Conservation (phyloP, 257 asterid genomes). For the Orobanche coerulescens region DNA sequence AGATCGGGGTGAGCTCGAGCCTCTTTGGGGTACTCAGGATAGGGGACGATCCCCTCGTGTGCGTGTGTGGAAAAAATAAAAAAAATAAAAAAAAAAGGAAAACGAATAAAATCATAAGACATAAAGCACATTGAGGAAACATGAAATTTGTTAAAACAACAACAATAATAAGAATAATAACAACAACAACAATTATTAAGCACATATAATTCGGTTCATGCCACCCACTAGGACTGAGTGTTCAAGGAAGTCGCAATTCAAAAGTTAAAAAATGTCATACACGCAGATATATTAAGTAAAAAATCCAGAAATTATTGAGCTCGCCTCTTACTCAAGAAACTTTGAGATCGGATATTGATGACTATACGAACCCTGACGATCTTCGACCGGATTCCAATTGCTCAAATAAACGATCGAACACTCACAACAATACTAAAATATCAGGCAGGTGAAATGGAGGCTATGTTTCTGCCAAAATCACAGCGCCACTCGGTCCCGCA, state of each 20-base stretch:
- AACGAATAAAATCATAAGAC: slow-evolving; percentile 14
- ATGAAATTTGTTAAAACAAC: too few relatives aligned
- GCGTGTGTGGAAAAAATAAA: too few relatives aligned
- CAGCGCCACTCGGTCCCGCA: slow-evolving; percentile 26
- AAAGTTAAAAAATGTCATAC: neutral
- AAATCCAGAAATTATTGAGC: slow-evolving; percentile 8
- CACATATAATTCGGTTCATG: neutral
- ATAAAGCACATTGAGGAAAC: too few relatives aligned
- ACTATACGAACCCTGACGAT: slow-evolving; percentile 15
- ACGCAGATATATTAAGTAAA: slow-evolving; percentile 1
- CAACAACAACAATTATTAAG: neutral
- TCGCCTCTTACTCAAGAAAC: slow-evolving; percentile 16
- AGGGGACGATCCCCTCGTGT: too few relatives aligned
- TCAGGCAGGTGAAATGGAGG: slow-evolving; percentile 27
- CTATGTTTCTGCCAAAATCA: slow-evolving; percentile 22
- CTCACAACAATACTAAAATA: neutral
- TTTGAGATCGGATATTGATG: slow-evolving; percentile 20
- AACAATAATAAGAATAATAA: too few relatives aligned
- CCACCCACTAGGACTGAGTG: neutral
- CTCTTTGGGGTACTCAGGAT: too few relatives aligned
- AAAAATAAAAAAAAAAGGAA: too few relatives aligned
- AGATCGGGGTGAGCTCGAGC: too few relatives aligned
- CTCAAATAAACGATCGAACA: neutral
- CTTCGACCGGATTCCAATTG: slow-evolving; percentile 24
- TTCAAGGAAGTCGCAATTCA: neutral